Base-by-base conservation (phyloP, 1,284 basidiomycete species). In the Baeospora myosura region DNA sequence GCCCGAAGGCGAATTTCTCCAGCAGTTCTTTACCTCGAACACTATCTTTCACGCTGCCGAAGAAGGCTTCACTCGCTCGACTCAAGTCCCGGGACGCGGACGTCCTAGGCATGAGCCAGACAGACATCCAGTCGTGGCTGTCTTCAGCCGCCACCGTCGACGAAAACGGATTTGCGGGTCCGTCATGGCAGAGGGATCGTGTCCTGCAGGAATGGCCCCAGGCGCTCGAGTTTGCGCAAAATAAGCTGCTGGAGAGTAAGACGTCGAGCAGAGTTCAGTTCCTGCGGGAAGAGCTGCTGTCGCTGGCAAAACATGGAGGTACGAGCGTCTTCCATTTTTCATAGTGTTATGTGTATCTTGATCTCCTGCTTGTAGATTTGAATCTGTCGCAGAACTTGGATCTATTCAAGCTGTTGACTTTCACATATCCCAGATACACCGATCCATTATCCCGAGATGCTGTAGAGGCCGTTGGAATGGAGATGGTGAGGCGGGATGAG, bases 361-460 rank as follows among this genome's bases (percentile, higher is more conserved):
- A 33, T 38, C 21, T 26, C 30, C 34, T 42, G 35, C 23, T 42
- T 44, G 20, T 43, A 88, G 85, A 83, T 54, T 66, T 90, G 37
- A 69, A 65, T 36, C 62, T 82, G 26, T 65, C 74, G 0, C 81
- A 89, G 55, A 71, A 69, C 14, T 57, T 81, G 58, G 87, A 90
- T 53, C 58, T 93, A 22, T 83, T 91, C 59, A 70, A 72, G 47
- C 63, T 90, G 1, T 63, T 92, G 35, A 81, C 81, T 1, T 63
- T 78, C 33, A 90, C 85, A 0, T 85, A 88, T 56, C 73, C 85
- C 10, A 78, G 81, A 51, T 91, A 91, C 65, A 64, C 76, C 34
- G 89, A 93, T 57, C 62, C 72, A 2, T 57, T 68, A 40, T 92
- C 89, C 2, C 69, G 82, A 44, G 70, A 78, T 38, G 81, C 81